phyloP scores from a whole-genome alignment of 1,284 basidiomycete species.

The Malassezia equina region DNA sequence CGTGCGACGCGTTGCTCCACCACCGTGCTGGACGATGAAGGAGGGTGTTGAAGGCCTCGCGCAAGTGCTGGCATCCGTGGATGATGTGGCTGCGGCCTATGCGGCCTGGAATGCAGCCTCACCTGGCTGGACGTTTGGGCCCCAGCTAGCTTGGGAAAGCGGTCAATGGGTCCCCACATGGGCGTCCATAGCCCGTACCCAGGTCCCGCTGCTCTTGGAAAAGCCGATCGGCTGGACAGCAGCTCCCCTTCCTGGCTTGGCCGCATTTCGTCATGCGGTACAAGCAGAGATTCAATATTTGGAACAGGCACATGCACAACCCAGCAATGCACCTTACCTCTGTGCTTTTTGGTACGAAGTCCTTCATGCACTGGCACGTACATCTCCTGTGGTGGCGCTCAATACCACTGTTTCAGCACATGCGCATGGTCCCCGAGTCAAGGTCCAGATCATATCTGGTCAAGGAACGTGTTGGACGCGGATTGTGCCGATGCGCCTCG shows the following conservation, averaged over 20 bases:
- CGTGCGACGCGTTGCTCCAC: background rate
- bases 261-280: slow-evolving; percentile 1
- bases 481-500: background rate
- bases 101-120: slow-evolving; percentile 6
- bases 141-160: background rate
- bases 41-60: background rate
- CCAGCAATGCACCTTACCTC: slow-evolving; percentile 9
- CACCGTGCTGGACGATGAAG: background rate
- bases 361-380: background rate
- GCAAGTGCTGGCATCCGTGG: slow-evolving; percentile 1
- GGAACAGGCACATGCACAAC: background rate
- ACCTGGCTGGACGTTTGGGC: slow-evolving; percentile 3
- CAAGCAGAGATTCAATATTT: slow-evolving; percentile 6
- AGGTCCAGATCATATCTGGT: slow-evolving; percentile 2
- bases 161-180: background rate
- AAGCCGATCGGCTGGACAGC: background rate
- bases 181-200: background rate
- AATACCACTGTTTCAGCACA: background rate
- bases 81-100: slow-evolving; percentile 9
- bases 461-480: slow-evolving; percentile 7
- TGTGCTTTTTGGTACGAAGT: slow-evolving; percentile 13
- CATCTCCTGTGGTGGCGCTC: background rate
- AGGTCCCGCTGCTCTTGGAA: background rate
- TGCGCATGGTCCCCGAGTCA: background rate
- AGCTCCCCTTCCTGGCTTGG: slow-evolving; percentile 4